Conservation (phyloP, 768 basidiomycete genomes). For the Lactarius hengduanensis region DNA sequence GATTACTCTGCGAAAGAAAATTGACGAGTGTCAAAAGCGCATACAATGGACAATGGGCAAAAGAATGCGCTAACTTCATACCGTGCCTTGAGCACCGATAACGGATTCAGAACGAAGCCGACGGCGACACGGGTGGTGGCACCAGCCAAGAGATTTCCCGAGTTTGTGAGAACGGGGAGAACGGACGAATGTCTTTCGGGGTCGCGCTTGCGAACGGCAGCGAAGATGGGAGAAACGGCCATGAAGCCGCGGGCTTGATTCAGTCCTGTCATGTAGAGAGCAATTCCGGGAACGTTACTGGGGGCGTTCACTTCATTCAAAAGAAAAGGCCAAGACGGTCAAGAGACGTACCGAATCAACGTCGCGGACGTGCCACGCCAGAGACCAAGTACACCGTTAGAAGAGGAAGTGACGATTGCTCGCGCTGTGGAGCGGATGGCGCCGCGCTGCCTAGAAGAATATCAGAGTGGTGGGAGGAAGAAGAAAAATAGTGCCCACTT, state of each 20-base stretch:
- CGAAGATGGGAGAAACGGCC: constrained; percentile 71
- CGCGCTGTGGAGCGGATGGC: constrained; percentile 51
- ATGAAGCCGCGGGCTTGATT: constrained; percentile 78
- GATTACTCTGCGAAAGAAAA: constrained; percentile 58
- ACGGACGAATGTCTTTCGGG: constrained; percentile 44
- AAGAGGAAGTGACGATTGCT: constrained; percentile 54
- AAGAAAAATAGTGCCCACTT: constrained; percentile 38
- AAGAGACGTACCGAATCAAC: constrained; percentile 55
- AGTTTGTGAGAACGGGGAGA: constrained; percentile 65
- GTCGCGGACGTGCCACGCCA: constrained; percentile 91
- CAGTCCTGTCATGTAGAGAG: constrained; percentile 85
- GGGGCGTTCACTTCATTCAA: background rate
- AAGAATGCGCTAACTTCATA: constrained; percentile 65
- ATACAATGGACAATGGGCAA: background rate
- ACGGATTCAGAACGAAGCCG: constrained; percentile 84
- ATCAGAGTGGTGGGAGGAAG: background rate
- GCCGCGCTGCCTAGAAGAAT: constrained; percentile 35
- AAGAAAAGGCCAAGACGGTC: background rate
- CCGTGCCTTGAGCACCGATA: constrained; percentile 88
- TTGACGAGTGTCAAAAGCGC: background rate
- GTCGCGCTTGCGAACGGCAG: constrained; percentile 33
- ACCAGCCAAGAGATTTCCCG: constrained; percentile 85
- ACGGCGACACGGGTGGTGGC: constrained; percentile 77
- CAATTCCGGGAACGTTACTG: constrained; percentile 92
- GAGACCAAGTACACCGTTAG: constrained; percentile 66